Conservation (phyloP, 2,329 filamentous ascomycete genomes). For the Sclerotinia spermophila region DNA sequence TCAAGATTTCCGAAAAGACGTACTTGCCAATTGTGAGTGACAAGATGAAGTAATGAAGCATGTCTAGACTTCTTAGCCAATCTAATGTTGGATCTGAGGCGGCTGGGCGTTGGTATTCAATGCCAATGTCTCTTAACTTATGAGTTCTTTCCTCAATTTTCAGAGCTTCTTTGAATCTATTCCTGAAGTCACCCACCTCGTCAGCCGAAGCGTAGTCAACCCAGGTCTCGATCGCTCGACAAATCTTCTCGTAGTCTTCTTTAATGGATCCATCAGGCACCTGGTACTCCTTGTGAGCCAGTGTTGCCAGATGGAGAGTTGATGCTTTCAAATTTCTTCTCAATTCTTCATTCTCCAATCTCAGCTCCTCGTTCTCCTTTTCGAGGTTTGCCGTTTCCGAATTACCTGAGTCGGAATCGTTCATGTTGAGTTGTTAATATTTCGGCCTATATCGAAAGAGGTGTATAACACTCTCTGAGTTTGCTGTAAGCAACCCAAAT, state of each 20-base stretch:
- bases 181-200: neutral
- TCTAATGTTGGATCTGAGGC: neutral
- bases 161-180: neutral
- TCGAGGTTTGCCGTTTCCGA: rapidly evolving
- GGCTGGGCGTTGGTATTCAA: neutral
- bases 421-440: neutral
- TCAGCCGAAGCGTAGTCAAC: neutral
- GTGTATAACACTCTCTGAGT: neutral
- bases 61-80: neutral
- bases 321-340: neutral
- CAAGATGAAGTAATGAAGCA: conserved; percentile 5
- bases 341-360: neutral
- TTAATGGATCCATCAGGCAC: conserved; percentile 1
- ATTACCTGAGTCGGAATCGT: neutral
- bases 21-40: neutral
- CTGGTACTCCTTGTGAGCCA: conserved; percentile 5
- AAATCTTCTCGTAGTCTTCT: conserved; percentile 7
- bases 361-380: neutral
- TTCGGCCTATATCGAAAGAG: neutral
- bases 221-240: conserved; percentile 3
- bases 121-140: neutral
- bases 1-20: neutral
- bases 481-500: neutral
- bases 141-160: neutral
- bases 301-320: neutral